phyloP scores from a whole-genome alignment of 2,329 filamentous ascomycete genomes.

The Colletotrichum abscissum region DNA sequence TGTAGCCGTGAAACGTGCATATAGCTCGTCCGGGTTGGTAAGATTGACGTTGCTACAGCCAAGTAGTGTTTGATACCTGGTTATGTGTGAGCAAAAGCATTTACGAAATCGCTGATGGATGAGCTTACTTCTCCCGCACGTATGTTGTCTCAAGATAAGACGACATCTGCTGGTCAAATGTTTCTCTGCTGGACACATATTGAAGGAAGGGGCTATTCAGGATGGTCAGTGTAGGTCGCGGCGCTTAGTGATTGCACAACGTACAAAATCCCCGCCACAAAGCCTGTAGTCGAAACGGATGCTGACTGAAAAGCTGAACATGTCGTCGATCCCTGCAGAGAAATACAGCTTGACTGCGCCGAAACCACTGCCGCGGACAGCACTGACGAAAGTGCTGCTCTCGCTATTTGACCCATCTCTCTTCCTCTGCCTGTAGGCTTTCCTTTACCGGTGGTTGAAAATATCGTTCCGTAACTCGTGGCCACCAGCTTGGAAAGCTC shows the following conservation, averaged over 20 bases:
- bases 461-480: neutral
- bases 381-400: slow-evolving; percentile 38
- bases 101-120: neutral
- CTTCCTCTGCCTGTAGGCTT: neutral
- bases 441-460: neutral
- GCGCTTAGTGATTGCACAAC: slow-evolving; percentile 43
- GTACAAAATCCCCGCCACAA: slow-evolving; percentile 73
- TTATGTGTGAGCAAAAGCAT: neutral
- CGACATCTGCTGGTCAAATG: slow-evolving; percentile 82
- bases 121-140: slow-evolving; percentile 80
- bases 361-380: slow-evolving; percentile 49
- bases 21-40: slow-evolving; percentile 82
- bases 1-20: slow-evolving; percentile 92
- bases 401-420: slow-evolving; percentile 9
- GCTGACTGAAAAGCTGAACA: slow-evolving; percentile 80
- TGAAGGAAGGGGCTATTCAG: slow-evolving; percentile 81
- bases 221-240: slow-evolving; percentile 34
- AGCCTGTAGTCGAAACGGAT: slow-evolving; percentile 74
- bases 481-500: slow-evolving; percentile 3
- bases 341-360: slow-evolving; percentile 63
- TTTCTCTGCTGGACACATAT: slow-evolving; percentile 78
- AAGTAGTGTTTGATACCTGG: slow-evolving; percentile 82
- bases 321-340: slow-evolving; percentile 74
- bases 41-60: slow-evolving; percentile 84
- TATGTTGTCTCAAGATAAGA: slow-evolving; percentile 81